Base-by-base conservation (phyloP, 2,329 filamentous ascomycete genomes). In the Trichoderma atrobrunneum region DNA sequence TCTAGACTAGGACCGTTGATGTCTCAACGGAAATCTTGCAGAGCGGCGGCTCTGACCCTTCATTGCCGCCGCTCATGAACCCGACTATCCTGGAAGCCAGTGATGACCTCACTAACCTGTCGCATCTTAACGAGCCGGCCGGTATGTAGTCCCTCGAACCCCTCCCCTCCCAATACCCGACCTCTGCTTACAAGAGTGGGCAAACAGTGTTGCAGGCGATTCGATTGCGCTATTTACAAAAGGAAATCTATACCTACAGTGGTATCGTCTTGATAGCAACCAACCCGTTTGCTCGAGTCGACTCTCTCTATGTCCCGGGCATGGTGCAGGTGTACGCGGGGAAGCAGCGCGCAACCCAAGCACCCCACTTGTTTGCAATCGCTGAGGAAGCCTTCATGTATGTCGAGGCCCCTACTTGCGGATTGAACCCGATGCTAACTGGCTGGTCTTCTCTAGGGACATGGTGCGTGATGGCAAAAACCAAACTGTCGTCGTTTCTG, bases 271-370 rank as follows among this genome's bases (percentile, higher is more conserved):
- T 99, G 77, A 99, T 99, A 85, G 96, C 96, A 74, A 97, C 96
- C 75, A 99, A 99, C 84, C 96, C 96, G 26, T 99, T 99, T 79
- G 96, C 97, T 69, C 90, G 96, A 76, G 95, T 99, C 76, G 96
- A 99, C 82, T 99, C 96, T 56, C 90, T 99, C 79, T 99, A 99
- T 83, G 96, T 99, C 12, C 95, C 95, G 21, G 96, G 96, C 76
- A 99, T 99, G 95, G 95, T 99, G n/a, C 96, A 99, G 82, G 94
- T 98, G 51, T 99, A 99, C 84, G 95, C 96, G 71, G 96, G 96
- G 79, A 98, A 95, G 84, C 95, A 98, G 83, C 90, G 96, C 83
- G 94, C 95, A 73, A 97, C 96, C 72, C 96, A 98, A 83, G 96
- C 97, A 72, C 96, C 96, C 70, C 96, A 99, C 89, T 85, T 99